Evolutionary conservation across 202 grass and related monocot genomes (phyloP).

Genomic region (Zizania palustris): DNA sequence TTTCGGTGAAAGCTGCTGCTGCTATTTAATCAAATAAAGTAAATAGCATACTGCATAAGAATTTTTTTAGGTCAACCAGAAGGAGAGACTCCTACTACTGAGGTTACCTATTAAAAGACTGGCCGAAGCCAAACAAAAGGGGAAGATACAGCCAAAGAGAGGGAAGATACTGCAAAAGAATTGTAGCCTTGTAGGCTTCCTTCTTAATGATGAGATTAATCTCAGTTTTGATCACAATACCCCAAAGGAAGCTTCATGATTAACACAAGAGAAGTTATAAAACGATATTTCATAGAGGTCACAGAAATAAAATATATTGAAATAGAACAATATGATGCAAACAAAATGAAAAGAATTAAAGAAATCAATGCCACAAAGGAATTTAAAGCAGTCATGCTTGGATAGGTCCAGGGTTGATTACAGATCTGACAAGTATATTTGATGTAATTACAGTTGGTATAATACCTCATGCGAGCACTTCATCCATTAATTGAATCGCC

Average conservation of each 20-base stretch:
- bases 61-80: no score
- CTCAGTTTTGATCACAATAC: conserved; percentile 13
- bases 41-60: conserved; percentile 20
- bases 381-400: conserved; percentile 45
- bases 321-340: neutral
- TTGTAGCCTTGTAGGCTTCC: no score
- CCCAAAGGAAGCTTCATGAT: conserved; percentile 10
- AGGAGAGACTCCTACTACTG: no score
- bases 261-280: conserved; percentile 26
- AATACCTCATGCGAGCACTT: conserved; percentile 62
- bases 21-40: conserved; percentile 11
- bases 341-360: conserved; percentile 29
- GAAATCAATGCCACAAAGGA: conserved; percentile 24
- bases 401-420: conserved; percentile 61
- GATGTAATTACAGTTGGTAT: conserved; percentile 82
- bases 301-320: neutral
- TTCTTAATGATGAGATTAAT: neutral
- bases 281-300: conserved; percentile 15
- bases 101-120: no score
- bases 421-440: conserved; percentile 82
- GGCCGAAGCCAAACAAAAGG: no score
- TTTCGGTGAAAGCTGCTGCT: neutral
- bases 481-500: conserved; percentile 65
- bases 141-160: no score
- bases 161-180: neutral